phyloP scores from a whole-genome alignment of 768 basidiomycete species.

The Termitomyces sp. region DNA sequence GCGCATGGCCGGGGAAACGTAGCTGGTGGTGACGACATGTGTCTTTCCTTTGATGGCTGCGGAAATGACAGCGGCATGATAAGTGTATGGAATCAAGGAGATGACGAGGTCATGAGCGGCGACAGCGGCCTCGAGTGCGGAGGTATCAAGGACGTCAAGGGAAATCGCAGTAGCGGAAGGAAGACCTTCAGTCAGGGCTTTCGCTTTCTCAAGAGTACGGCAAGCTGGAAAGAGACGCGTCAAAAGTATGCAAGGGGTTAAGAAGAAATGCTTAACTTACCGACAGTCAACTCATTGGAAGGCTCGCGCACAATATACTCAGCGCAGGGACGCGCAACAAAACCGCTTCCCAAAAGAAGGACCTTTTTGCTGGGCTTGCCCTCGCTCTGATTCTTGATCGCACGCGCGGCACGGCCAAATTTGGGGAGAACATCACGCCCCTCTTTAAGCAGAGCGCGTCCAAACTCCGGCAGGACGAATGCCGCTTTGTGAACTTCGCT shows the following conservation, averaged over 20 bases:
- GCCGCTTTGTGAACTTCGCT: slow-evolving; percentile 71
- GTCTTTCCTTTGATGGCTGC: slow-evolving; percentile 87
- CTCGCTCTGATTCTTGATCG: slow-evolving; percentile 22
- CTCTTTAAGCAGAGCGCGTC: slow-evolving; percentile 66
- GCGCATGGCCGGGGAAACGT: slow-evolving; percentile 88
- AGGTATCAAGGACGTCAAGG: slow-evolving; percentile 70
- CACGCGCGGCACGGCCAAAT: slow-evolving; percentile 62
- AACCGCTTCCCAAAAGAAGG: slow-evolving; percentile 90
- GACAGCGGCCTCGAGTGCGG: slow-evolving; percentile 73
- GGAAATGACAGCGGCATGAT: slow-evolving; percentile 86
- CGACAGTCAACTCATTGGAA: slow-evolving; percentile 80
- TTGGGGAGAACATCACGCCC: slow-evolving; percentile 64
- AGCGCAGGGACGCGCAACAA: slow-evolving; percentile 93
- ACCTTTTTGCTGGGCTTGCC: slow-evolving; percentile 55
- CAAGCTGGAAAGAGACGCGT: slow-evolving; percentile 50
- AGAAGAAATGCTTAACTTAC: slow-evolving; percentile 29
- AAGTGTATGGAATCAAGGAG: slow-evolving; percentile 92
- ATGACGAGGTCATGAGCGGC: slow-evolving; percentile 90
- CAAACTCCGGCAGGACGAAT: slow-evolving; percentile 94
- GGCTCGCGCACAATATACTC: slow-evolving; percentile 86
- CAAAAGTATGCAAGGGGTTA: background rate
- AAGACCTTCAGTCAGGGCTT: slow-evolving; percentile 63
- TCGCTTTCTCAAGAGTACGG: slow-evolving; percentile 75
- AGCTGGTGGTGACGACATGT: slow-evolving; percentile 93
- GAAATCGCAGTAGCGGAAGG: slow-evolving; percentile 68